These are phyloP conservation scores for Bisporella sp. DNA, from an alignment of 2,329 filamentous ascomycete genomes.

Conservation along the genomic window DNA sequence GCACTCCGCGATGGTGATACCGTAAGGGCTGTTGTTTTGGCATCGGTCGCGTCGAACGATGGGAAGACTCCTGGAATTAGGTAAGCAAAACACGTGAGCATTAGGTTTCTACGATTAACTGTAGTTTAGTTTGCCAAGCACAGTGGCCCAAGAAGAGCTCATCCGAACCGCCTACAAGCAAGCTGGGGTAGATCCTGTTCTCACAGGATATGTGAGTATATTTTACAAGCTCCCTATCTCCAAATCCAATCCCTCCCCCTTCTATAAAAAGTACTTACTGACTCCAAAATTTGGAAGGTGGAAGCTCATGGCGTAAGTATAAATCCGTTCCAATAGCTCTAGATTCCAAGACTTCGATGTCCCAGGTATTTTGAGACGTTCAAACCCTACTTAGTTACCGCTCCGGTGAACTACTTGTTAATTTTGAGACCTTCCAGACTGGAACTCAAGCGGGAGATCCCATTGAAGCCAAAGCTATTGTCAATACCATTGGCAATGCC, in stretches of 20 bases:
- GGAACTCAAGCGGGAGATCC: conserved; percentile 7
- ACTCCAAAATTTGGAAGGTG: too few species aligned
- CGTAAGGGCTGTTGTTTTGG: conserved; percentile 39
- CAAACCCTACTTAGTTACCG: too few species aligned
- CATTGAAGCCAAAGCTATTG: neutral
- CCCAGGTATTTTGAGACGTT: too few species aligned
- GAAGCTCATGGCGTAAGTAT: too few species aligned
- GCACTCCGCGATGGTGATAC: conserved; percentile 52
- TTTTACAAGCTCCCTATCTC: too few species aligned
- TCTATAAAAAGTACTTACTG: too few species aligned
- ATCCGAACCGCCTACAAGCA: conserved; percentile 7
- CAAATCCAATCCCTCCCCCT: too few species aligned
- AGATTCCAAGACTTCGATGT: too few species aligned
- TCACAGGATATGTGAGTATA: neutral
- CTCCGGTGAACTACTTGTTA: too few species aligned
- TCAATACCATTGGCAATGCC: neutral
- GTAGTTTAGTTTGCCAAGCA: conserved; percentile 40
- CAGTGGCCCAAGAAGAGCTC: conserved; percentile 31
- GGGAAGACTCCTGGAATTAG: conserved; percentile 43
- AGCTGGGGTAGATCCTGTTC: conserved; percentile 4
- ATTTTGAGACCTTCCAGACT: conserved; percentile 4
- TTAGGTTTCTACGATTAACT: too few species aligned
- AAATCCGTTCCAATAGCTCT: too few species aligned
- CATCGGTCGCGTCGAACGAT: conserved; percentile 37
- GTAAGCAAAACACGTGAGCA: too few species aligned